phyloP scores from a whole-genome alignment of 306 rosid genomes.

The Begonia peltatifolia region DNA sequence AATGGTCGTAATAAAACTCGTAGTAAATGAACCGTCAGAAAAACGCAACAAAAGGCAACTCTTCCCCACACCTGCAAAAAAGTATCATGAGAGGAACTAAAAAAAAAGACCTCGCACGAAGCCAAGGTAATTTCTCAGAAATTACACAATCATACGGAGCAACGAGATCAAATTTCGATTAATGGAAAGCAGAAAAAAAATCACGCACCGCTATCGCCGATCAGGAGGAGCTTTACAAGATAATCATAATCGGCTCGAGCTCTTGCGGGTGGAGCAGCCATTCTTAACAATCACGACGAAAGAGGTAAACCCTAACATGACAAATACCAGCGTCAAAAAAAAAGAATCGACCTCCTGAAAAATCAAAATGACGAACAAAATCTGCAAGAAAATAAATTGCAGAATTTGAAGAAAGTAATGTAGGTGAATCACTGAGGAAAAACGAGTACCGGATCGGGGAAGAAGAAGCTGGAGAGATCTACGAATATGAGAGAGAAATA shows the following conservation, averaged over 20 bases:
- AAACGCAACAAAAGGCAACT: conserved; percentile 97
- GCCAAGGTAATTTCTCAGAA: neutral
- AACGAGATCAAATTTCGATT: conserved; percentile 5
- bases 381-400: neutral
- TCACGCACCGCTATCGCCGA: conserved; percentile 86
- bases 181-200: conserved; percentile 4
- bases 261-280: conserved; percentile 87
- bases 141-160: neutral
- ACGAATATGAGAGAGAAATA: too few relatives aligned
- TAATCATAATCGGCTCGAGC: conserved; percentile 97
- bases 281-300: conserved; percentile 10
- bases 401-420: too few relatives aligned
- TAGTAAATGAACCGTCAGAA: conserved; percentile 93
- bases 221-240: conserved; percentile 84
- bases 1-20: conserved; percentile 89
- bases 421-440: neutral
- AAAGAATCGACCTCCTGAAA: neutral
- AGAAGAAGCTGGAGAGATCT: neutral
- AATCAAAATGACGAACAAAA: neutral
- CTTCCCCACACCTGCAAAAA: conserved; percentile 77
- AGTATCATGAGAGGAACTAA: conserved; percentile 1
- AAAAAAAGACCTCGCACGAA: neutral
- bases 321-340: neutral
- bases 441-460: neutral
- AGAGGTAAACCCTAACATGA: neutral